Conservation (phyloP, 257 asterid genomes). For the Solanum lycopersicoides region DNA sequence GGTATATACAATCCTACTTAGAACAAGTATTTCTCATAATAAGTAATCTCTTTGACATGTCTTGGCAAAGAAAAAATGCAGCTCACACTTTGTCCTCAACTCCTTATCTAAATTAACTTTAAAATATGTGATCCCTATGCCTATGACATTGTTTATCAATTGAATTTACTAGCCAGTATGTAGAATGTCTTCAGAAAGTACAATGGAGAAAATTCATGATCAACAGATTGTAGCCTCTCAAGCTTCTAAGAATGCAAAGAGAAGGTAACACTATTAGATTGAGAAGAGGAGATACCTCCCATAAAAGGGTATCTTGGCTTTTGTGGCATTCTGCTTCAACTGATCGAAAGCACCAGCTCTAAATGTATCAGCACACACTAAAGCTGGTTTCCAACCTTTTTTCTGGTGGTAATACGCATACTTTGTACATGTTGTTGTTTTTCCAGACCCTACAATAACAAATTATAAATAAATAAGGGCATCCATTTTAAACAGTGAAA, state of each 20-base stretch:
- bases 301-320: slow-evolving; percentile 88
- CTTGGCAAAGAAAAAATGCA: not conserved
- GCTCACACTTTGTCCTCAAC: not conserved
- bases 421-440: slow-evolving; percentile 91
- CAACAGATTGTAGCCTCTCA: not conserved
- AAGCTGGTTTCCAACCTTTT: slow-evolving; percentile 93
- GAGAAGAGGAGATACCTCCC: slow-evolving; percentile 45
- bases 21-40: not conserved
- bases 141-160: not conserved
- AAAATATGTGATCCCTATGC: not conserved
- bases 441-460: slow-evolving; percentile 58
- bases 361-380: slow-evolving; percentile 92
- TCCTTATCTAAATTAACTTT: not conserved
- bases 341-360: slow-evolving; percentile 99
- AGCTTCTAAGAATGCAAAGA: not conserved
- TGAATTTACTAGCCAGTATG: not conserved
- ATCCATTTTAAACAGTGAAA: not conserved
- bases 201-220: not conserved
- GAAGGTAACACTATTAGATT: not conserved
- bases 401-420: slow-evolving; percentile 85
- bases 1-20: not conserved
- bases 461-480: not conserved
- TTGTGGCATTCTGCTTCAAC: slow-evolving; percentile 91
- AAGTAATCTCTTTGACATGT: not conserved
- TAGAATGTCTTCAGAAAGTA: not conserved